Evolutionary conservation across 176 grass and related monocot species (phyloP).

Genomic region (Eragrostis curvula): DNA sequence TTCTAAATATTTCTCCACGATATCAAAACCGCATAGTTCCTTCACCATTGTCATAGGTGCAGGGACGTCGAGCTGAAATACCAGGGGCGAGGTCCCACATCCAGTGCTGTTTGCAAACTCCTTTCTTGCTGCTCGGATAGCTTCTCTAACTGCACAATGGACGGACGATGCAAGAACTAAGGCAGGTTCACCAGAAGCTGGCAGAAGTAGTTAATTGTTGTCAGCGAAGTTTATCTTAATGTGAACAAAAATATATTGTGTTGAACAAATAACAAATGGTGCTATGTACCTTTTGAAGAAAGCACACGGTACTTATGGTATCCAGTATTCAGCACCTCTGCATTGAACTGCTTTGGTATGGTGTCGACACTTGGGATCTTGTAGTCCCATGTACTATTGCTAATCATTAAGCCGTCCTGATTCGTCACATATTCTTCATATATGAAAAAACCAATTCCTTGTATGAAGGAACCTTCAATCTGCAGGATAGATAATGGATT

Average conservation of each 20-base stretch:
- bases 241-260: neutral
- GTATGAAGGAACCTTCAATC: conserved; percentile 67
- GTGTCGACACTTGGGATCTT: conserved; percentile 71
- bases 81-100: conserved; percentile 3
- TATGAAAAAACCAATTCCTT: conserved; percentile 74
- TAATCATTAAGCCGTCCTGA: conserved; percentile 52
- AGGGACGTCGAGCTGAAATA: conserved; percentile 67
- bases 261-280: neutral
- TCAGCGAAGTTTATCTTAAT: neutral
- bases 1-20: conserved; percentile 69
- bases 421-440: conserved; percentile 57
- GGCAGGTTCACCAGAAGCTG: conserved; percentile 78
- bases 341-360: conserved; percentile 75
- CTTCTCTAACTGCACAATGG: conserved; percentile 71
- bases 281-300: conserved; percentile 65
- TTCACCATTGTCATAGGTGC: conserved; percentile 80
- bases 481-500: neutral
- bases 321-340: conserved; percentile 55
- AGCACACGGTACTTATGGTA: conserved; percentile 67
- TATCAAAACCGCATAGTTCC: conserved; percentile 72
- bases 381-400: conserved; percentile 67
- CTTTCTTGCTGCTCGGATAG: conserved; percentile 54
- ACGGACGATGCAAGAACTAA: conserved; percentile 71
- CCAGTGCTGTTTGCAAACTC: conserved; percentile 36
- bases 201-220: conserved; percentile 13